These are phyloP conservation scores for Macroventuria anomochaeta DNA, from an alignment of 2,329 filamentous ascomycete species.

Conservation along the genomic window DNA sequence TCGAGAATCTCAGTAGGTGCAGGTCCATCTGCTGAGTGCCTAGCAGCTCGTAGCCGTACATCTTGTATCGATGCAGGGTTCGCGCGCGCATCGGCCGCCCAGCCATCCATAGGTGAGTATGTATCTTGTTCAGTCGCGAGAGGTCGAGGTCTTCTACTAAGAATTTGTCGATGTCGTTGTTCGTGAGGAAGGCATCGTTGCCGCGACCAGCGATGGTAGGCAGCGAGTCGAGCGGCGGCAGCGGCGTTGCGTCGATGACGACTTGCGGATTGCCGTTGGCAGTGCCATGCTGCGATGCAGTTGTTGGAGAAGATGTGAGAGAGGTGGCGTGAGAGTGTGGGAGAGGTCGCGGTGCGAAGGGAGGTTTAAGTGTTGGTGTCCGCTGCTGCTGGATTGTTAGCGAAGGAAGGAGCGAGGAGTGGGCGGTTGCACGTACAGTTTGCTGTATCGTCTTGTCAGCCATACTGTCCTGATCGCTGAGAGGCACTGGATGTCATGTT, in stretches of 20 bases:
- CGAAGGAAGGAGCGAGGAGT: too few species aligned
- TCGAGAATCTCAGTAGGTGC: conserved; percentile 45
- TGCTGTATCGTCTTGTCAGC: conserved; percentile 20
- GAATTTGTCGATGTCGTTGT: conserved; percentile 36
- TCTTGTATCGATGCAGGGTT: conserved; percentile 45
- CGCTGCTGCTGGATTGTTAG: background rate
- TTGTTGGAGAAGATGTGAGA: conserved; percentile 17
- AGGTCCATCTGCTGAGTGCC: conserved; percentile 47
- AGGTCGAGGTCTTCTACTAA: conserved; percentile 41
- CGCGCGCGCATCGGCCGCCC: conserved; percentile 46
- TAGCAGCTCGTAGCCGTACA: conserved; percentile 42
- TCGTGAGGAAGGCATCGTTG: conserved; percentile 30
- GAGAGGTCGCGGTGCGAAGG: conserved; percentile 33
- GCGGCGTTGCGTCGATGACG: conserved; percentile 28
- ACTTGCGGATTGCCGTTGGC: conserved; percentile 22
- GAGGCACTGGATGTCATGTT: background rate
- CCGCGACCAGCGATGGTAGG: conserved; percentile 39
- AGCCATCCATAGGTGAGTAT: conserved; percentile 47
- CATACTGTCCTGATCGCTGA: conserved; percentile 20
- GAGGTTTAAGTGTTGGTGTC: conserved; percentile 23
- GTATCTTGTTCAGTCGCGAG: conserved; percentile 41
- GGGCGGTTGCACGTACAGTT: conserved; percentile 1
- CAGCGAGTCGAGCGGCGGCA: conserved; percentile 39
- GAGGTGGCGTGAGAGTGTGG: conserved; percentile 17
- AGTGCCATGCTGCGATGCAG: conserved; percentile 14